These are phyloP conservation scores for Juncus effusus DNA, from an alignment of 176 grass and related monocot genomes.

Conservation along the genomic window DNA sequence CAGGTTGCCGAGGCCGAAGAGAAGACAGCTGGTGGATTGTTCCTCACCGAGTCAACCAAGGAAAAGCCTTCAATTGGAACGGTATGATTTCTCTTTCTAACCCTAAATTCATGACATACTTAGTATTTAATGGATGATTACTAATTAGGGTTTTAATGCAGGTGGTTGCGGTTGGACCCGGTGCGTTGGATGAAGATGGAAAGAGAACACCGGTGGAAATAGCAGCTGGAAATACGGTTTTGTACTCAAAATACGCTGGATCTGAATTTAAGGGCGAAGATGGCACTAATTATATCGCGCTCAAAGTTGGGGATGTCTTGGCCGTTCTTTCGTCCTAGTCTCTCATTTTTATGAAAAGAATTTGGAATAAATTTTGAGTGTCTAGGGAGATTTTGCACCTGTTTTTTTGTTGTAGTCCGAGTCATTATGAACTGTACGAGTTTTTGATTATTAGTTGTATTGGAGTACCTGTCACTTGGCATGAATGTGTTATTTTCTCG, in stretches of 20 bases:
- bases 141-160: conserved; percentile 10
- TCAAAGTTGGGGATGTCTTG: conserved; percentile 63
- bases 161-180: conserved; percentile 68
- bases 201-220: conserved; percentile 46
- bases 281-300: conserved; percentile 50
- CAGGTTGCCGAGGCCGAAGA: conserved; percentile 66
- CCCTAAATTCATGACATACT: neutral
- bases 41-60: conserved; percentile 68
- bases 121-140: neutral
- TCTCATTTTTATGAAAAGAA: neutral
- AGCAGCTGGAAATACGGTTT: conserved; percentile 35
- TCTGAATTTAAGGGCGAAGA: conserved; percentile 58
- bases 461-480: too few species aligned
- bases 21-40: conserved; percentile 72
- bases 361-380: conserved; percentile 10
- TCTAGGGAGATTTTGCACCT: conserved; percentile 2
- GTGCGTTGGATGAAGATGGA: conserved; percentile 60
- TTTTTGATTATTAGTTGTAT: too few species aligned
- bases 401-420: conserved; percentile 2
- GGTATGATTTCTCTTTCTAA: conserved; percentile 27
- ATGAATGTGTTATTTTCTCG: too few species aligned
- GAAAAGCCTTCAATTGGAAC: conserved; percentile 80
- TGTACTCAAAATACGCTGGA: conserved; percentile 69
- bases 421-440: too few species aligned
- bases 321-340: conserved; percentile 51